These are phyloP conservation scores for Neurospora intermedia DNA, from an alignment of 495 filamentous ascomycete species.

Conservation along the genomic window DNA sequence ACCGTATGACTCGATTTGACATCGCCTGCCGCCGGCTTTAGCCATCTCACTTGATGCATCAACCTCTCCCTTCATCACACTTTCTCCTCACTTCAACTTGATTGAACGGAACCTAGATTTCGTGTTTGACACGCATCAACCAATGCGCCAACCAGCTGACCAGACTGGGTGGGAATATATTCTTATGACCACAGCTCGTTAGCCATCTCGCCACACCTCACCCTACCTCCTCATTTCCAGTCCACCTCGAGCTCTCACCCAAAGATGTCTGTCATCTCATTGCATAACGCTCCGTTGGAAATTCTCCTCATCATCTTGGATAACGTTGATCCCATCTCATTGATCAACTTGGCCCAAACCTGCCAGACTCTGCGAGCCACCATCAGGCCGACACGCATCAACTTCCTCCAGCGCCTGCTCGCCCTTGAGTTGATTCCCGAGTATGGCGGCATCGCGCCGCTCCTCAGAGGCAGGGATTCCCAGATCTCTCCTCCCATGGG, in stretches of 20 bases:
- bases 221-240: not conserved
- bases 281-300: constrained; percentile 3
- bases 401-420: constrained; percentile 13
- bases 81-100: not conserved
- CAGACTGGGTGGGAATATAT: not conserved
- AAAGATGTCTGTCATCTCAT: not conserved
- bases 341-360: constrained; percentile 11
- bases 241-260: not conserved
- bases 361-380: constrained; percentile 1
- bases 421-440: constrained; percentile 17
- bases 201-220: not conserved
- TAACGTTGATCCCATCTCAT: constrained; percentile 9
- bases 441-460: constrained; percentile 13
- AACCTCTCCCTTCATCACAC: not conserved
- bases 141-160: not conserved
- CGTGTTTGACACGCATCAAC: too few relatives aligned
- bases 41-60: not conserved
- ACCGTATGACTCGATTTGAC: not conserved
- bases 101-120: not conserved
- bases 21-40: not conserved
- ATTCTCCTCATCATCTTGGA: constrained; percentile 1
- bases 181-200: not conserved
- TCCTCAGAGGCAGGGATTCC: not conserved
- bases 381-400: constrained; percentile 7
- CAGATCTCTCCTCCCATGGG: constrained; percentile 1